A percentile compares a stretch with the other conserved stretches of the same genome.
Conservation (phyloP, 805 yeast genomes). For the Ascoidea asiatica region DNA sequence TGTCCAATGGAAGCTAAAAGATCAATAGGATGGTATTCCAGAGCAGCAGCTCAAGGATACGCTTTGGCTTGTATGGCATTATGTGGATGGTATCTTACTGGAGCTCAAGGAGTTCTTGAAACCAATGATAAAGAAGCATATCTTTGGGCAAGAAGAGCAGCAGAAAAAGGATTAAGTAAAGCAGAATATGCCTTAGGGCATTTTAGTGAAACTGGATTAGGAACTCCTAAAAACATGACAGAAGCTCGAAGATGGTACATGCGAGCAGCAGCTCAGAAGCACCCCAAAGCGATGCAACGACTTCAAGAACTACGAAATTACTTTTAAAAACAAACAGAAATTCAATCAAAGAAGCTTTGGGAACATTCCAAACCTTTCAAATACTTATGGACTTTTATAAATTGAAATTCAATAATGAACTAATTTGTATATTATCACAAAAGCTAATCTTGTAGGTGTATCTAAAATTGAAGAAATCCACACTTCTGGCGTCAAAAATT, state of each 20-base stretch:
- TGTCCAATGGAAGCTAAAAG: constrained; percentile 38
- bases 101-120: constrained; percentile 38
- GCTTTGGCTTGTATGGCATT: constrained; percentile 59
- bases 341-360: background rate
- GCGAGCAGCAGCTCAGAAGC: constrained; percentile 51
- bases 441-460: too few relatives aligned
- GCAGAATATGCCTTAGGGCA: constrained; percentile 62
- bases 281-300: constrained; percentile 33
- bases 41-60: constrained; percentile 52
- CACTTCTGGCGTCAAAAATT: too few relatives aligned
- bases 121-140: constrained; percentile 54
- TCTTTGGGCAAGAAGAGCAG: constrained; percentile 51
- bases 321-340: constrained; percentile 2
- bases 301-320: constrained; percentile 23
- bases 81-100: constrained; percentile 69
- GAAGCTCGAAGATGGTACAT: constrained; percentile 37
- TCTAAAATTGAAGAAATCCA: too few relatives aligned
- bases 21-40: constrained; percentile 62
- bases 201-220: constrained; percentile 55
- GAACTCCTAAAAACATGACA: constrained; percentile 27
- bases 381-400: too few relatives aligned
- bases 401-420: too few relatives aligned
- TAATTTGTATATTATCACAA: too few relatives aligned
- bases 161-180: constrained; percentile 42
- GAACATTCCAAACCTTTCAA: background rate